These are phyloP conservation scores for Blastobotrys robertii DNA, from an alignment of 805 yeast species.

Conservation along the genomic window DNA sequence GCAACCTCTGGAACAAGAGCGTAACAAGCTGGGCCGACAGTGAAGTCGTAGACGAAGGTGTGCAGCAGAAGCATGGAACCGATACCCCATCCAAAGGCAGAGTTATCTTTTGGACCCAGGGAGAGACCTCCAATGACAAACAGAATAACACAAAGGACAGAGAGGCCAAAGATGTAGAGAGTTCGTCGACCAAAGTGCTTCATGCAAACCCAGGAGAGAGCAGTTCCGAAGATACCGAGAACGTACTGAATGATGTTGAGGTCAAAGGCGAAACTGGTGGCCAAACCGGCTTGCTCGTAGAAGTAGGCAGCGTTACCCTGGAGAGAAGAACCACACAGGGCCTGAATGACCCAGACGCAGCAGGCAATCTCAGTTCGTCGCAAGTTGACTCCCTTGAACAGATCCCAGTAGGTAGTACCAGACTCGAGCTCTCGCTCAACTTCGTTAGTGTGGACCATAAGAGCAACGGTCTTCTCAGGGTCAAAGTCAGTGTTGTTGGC, in stretches of 20 bases:
- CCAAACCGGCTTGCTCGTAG: slow-evolving; percentile 35
- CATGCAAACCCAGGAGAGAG: slow-evolving; percentile 14
- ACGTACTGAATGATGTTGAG: slow-evolving; percentile 37
- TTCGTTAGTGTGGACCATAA: slow-evolving; percentile 37
- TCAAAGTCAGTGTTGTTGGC: slow-evolving; percentile 1
- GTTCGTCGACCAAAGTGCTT: slow-evolving; percentile 18
- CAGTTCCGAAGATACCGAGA: slow-evolving; percentile 37
- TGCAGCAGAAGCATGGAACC: slow-evolving; percentile 38
- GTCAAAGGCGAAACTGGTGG: slow-evolving; percentile 29
- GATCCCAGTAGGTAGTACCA: slow-evolving; percentile 25
- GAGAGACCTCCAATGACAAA: slow-evolving; percentile 34
- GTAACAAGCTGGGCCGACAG: slow-evolving; percentile 36
- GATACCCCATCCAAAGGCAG: slow-evolving; percentile 19
- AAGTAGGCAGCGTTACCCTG: slow-evolving; percentile 31
- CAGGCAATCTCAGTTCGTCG: slow-evolving; percentile 40
- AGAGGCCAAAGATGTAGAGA: slow-evolving; percentile 27
- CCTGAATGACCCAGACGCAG: slow-evolving; percentile 3
- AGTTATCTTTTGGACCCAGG: slow-evolving; percentile 1
- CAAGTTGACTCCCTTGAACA: slow-evolving; percentile 37
- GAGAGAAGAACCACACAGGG: background rate
- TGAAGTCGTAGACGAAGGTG: slow-evolving; percentile 36
- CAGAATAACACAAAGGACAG: slow-evolving; percentile 28
- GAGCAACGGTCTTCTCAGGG: slow-evolving; percentile 30
- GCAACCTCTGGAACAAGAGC: slow-evolving; percentile 34
- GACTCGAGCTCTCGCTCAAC: slow-evolving; percentile 16